These are phyloP conservation scores for Fallopia convolvulus DNA, from an alignment of 148 eudicot species.

Conservation along the genomic window DNA sequence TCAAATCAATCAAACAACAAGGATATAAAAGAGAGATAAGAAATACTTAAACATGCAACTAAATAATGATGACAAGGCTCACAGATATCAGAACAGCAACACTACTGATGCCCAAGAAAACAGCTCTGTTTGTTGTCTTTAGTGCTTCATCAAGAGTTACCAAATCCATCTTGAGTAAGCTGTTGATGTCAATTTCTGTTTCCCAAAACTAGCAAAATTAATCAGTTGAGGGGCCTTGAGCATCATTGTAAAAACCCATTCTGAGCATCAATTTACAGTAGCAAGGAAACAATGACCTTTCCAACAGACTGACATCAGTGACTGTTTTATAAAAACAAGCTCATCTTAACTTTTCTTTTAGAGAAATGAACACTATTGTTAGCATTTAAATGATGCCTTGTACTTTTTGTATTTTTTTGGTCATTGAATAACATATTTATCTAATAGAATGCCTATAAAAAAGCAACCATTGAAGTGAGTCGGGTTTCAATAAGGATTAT, in stretches of 20 bases:
- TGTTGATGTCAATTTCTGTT: conserved; percentile 74
- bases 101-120: conserved; percentile 58
- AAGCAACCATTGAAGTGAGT: too few relatives aligned
- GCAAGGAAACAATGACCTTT: background rate
- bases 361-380: background rate
- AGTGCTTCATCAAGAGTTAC: conserved; percentile 92
- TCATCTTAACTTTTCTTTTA: background rate
- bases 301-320: background rate
- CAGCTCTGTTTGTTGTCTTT: conserved; percentile 68
- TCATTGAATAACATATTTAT: background rate
- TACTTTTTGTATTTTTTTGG: background rate
- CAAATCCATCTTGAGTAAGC: conserved; percentile 69
- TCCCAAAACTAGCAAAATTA: conserved; percentile 13
- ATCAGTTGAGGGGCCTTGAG: background rate
- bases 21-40: background rate
- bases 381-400: background rate
- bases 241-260: background rate
- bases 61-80: conserved; percentile 20
- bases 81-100: conserved; percentile 66
- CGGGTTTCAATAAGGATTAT: too few relatives aligned
- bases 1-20: conserved; percentile 15
- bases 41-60: background rate
- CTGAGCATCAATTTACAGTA: background rate
- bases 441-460: background rate
- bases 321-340: background rate